Evolutionary conservation across 2,329 filamentous ascomycete genomes (phyloP), one percentile per base, ranked within the genome.

Genomic region (Monosporascus sp.): DNA sequence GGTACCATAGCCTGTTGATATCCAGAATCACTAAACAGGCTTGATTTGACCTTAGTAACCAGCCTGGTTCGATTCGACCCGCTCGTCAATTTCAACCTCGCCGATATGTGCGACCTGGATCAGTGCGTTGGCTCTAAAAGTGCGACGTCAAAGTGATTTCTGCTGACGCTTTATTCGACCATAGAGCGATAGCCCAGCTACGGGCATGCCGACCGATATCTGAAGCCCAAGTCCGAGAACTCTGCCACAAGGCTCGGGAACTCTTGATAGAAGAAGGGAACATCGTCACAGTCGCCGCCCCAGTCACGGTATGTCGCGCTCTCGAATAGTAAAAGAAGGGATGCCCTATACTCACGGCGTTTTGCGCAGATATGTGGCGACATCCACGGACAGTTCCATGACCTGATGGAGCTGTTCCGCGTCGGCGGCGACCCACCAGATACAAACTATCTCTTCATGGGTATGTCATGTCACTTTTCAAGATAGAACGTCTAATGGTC

Each of bases 401-500:
- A 97, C 68, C 74, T 97, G 64, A 97, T 97, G 93, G 93, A 97
- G 72, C 83, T 97, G 6, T 97, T 97, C 69, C 84, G 91, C 50
- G 92, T 97, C 4, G 92, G 92, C 56, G 92, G 92, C 58, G 90
- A 96, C 69, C 90, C 95, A 4, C 92, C 92, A 41, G 93, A 97
- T 66, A 97, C 92, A 35, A 96, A 96, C 68, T 97, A 97, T 71
- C 83, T 97, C 3, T 97, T 97, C 74, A 96, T 97, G 90, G 92
- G 87, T 89, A 77, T 46, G 72, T 38, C 52, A 37, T 24, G 20
- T 25, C 17, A 46, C n/a, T 45, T 15, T n/a, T 20, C 2, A 22
- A 11, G n/a, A 6, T 22, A 15, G 9, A 8, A 20, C 4, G 39
- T 35, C n/a, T 17, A 22, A 35, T 14, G 39, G 15, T 14, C 27